Percentiles rank a stretch among this genome's conserved stretches.
Conservation (phyloP, 192 early-diverging fungal species). For the Coemansia reversa region DNA sequence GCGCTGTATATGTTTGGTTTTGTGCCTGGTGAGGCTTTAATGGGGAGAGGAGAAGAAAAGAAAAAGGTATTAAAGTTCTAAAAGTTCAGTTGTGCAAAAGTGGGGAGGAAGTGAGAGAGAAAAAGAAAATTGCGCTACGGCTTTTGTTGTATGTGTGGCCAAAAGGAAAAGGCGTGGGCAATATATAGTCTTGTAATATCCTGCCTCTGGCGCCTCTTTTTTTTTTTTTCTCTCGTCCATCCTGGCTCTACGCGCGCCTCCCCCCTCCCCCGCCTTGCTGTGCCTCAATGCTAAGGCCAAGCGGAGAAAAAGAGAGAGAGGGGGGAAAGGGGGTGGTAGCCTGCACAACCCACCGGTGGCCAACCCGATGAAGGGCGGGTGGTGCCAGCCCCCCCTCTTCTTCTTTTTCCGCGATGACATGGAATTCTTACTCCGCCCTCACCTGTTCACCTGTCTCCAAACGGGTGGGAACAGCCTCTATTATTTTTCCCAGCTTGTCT, state of each 20-base stretch:
- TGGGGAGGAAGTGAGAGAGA: no score
- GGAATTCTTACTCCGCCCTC: conserved; percentile 18
- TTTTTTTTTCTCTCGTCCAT: neutral
- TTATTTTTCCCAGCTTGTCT: no score
- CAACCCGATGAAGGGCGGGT: no score
- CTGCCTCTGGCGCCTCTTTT: conserved; percentile 18
- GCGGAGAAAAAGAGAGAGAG: neutral
- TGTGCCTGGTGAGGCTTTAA: no score
- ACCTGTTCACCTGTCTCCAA: neutral
- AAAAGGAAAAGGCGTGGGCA: conserved; percentile 1
- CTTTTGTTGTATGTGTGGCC: neutral
- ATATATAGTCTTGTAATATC: neutral
- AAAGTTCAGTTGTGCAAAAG: no score
- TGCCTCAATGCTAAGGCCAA: conserved; percentile 3
- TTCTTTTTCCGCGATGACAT: neutral
- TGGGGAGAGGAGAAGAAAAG: no score
- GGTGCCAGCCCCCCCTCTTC: neutral
- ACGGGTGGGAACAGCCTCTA: conserved; percentile 1
- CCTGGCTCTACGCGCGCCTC: neutral
- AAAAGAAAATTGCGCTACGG: no score
- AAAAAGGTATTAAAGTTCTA: no score
- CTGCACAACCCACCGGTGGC: conserved; percentile 1
- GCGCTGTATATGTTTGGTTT: no score
- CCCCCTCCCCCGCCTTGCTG: neutral
- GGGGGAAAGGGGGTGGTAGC: no score